Percentiles rank a stretch among this genome's conserved stretches.
These are phyloP conservation scores for Phytomonas sp. DNA, from an alignment of 208 protist species.

Conservation along the genomic window DNA sequence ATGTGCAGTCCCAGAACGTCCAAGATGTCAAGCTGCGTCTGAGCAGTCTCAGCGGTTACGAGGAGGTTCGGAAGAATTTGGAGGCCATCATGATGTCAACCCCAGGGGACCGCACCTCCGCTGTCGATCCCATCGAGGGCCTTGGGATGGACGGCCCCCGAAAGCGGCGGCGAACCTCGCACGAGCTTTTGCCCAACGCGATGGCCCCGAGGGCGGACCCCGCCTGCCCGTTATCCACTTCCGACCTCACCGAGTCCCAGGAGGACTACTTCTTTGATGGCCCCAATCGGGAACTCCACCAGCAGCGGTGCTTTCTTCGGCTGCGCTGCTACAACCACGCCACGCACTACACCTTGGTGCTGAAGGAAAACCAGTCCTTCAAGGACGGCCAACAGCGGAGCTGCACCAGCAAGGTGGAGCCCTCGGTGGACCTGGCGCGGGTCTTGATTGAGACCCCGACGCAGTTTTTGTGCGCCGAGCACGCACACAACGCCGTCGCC, in stretches of 20 bases:
- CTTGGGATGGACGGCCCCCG: not conserved
- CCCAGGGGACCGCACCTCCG: not conserved
- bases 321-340: constrained; percentile 33
- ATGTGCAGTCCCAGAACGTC: constrained; percentile 17
- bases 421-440: constrained; percentile 44
- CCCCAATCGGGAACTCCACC: constrained; percentile 22
- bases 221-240: constrained; percentile 11
- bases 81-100: not conserved
- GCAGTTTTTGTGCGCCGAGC: constrained; percentile 34
- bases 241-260: constrained; percentile 31
- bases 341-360: constrained; percentile 29
- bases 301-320: constrained; percentile 32
- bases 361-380: constrained; percentile 54
- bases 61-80: constrained; percentile 44
- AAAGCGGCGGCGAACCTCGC: constrained; percentile 3
- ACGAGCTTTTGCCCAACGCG: constrained; percentile 16
- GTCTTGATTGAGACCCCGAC: constrained; percentile 40
- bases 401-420: constrained; percentile 21
- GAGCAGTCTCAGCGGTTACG: constrained; percentile 38
- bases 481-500: constrained; percentile 35
- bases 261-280: constrained; percentile 78
- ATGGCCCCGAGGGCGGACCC: constrained; percentile 12
- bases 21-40: constrained; percentile 53
- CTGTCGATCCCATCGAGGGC: not conserved
- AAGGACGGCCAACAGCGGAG: constrained; percentile 29